Evolutionary conservation across 2,329 filamentous ascomycete species (phyloP), one percentile per base, ranked within the genome.

Genomic region (Colletotrichum lindemuthianum): DNA sequence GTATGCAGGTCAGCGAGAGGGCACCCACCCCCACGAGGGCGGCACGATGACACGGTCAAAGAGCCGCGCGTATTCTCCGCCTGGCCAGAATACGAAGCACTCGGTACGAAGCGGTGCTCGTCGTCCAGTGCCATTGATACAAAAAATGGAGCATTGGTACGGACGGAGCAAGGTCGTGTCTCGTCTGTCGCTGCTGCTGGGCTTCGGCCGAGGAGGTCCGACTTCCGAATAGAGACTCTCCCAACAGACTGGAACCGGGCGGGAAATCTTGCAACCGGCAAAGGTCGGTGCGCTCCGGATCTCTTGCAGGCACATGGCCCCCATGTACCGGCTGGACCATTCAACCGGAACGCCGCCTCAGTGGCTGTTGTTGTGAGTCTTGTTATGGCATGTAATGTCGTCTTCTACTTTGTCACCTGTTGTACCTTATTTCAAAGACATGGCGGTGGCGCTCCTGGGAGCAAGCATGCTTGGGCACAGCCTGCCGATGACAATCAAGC

Each of bases 221-320:
- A 8, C 41, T 13, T 44, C 11, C 16, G 12, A n/a, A 41, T 36
- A 40, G 51, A 16, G 16, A 24, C 15, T 51, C 15, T 51, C 52
- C 51, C 59, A 51, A 45, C 41, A 12, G 51, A 44, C 44, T 52
- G 63, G 63, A 58, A 65, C 51, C 48, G 36, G 41, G 63, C 50
- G 41, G 45, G 36, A 47, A 55, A 48, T 57, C 34, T 61, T 41
- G 52, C 47, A 36, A 54, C 15, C 37, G 50, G 40, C 33, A 40
- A 45, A 50, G 61, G 52, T n/a, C 39, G 50, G 57, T 13, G 40
- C 44, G 60, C 39, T 43, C 43, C 34, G 51, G 40, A 33, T 63
- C 32, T 34, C 63, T 53, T 63, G 58, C 61, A 65, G 58, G 37
- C 41, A 37, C 63, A 15, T 34, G 40, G 12, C 15, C 41, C 48